Evolutionary conservation across 768 basidiomycete genomes (phyloP).

Genomic region (Termitomyces sp.): DNA sequence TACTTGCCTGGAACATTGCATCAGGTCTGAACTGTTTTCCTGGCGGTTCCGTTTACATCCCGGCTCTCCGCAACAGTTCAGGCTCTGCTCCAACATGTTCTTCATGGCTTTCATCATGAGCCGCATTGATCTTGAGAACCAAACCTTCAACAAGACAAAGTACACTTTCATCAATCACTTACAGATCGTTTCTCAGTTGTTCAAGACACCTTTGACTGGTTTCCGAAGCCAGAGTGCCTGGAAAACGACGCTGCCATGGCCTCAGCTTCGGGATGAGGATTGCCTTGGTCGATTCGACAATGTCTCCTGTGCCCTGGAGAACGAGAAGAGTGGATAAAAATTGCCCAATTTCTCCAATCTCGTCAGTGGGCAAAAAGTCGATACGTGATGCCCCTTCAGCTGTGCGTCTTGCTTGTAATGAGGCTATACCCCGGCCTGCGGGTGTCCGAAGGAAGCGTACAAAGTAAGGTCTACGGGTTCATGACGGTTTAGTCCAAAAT

Average conservation of each 20-base stretch:
- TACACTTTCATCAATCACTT: neutral
- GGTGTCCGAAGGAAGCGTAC: conserved; percentile 30
- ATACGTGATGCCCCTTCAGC: conserved; percentile 20
- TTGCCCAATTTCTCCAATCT: conserved; percentile 32
- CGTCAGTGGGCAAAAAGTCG: conserved; percentile 17
- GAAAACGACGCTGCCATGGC: conserved; percentile 25
- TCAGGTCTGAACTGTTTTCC: conserved; percentile 22
- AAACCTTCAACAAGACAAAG: neutral
- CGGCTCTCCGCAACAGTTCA: conserved; percentile 28
- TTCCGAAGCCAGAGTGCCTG: conserved; percentile 27
- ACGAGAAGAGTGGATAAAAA: conserved; percentile 37
- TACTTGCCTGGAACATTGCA: conserved; percentile 34
- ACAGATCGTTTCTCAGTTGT: conserved; percentile 21
- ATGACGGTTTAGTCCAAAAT: neutral
- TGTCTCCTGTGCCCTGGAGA: conserved; percentile 28
- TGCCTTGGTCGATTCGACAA: conserved; percentile 27
- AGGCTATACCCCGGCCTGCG: conserved; percentile 27
- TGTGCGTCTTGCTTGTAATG: conserved; percentile 33
- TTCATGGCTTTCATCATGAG: conserved; percentile 25
- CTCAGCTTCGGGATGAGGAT: conserved; percentile 29
- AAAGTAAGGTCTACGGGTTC: conserved; percentile 34
- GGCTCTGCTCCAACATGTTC: conserved; percentile 21
- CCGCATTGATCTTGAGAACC: conserved; percentile 22
- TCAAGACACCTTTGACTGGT: conserved; percentile 32
- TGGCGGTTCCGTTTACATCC: conserved; percentile 20